Percentiles rank a stretch among this genome's conserved stretches.
These are phyloP conservation scores for Lanmaoa rubissima DNA, from an alignment of 768 basidiomycete genomes.

Conservation along the genomic window DNA sequence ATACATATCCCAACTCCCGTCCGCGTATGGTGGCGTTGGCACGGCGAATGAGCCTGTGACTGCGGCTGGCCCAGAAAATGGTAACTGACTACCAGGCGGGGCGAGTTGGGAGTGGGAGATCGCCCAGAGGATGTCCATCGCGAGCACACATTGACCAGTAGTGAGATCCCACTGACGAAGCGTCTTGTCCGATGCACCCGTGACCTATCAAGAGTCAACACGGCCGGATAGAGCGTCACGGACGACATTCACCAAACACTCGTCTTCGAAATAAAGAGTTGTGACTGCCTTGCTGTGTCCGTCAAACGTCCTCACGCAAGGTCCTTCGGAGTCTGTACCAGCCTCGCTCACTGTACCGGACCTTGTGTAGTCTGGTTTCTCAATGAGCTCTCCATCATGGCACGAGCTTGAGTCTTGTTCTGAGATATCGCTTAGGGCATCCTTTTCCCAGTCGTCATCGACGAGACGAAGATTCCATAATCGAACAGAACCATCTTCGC, in stretches of 20 bases:
- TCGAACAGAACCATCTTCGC: slow-evolving; percentile 79
- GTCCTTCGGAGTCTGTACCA: slow-evolving; percentile 43
- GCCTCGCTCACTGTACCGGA: slow-evolving; percentile 39
- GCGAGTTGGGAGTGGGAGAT: slow-evolving; percentile 80
- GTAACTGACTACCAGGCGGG: slow-evolving; percentile 38
- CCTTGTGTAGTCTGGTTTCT: slow-evolving; percentile 41
- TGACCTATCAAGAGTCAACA: slow-evolving; percentile 60
- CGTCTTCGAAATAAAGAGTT: slow-evolving; percentile 92
- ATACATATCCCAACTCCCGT: slow-evolving; percentile 93
- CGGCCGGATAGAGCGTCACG: background rate
- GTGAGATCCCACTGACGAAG: slow-evolving; percentile 97
- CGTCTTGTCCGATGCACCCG: slow-evolving; percentile 97
- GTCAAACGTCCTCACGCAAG: slow-evolving; percentile 72
- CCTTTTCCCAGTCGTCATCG: slow-evolving; percentile 63
- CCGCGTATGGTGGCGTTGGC: slow-evolving; percentile 83
- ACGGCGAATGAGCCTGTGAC: slow-evolving; percentile 70
- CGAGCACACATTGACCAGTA: slow-evolving; percentile 97
- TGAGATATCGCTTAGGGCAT: slow-evolving; percentile 57
- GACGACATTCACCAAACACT: slow-evolving; percentile 67
- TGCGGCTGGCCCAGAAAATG: slow-evolving; percentile 53
- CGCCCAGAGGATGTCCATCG: slow-evolving; percentile 99
- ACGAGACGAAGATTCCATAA: slow-evolving; percentile 91
- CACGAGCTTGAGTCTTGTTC: slow-evolving; percentile 54
- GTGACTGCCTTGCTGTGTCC: slow-evolving; percentile 95
- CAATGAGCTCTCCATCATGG: slow-evolving; percentile 37